These are phyloP conservation scores for Trichoderma breve DNA, from an alignment of 2,329 filamentous ascomycete genomes.

Conservation along the genomic window DNA sequence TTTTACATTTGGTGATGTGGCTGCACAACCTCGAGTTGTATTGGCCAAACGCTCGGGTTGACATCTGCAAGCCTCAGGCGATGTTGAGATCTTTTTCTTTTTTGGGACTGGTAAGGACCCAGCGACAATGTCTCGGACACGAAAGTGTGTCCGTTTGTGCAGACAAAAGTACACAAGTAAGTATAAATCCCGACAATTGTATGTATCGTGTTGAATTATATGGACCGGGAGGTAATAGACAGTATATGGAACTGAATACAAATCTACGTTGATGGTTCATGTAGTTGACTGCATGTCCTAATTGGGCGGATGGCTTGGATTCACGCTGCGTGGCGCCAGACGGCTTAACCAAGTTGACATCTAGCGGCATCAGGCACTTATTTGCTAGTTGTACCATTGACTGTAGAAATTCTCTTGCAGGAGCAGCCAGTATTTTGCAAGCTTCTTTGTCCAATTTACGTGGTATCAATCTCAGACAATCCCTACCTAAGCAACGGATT, in stretches of 20 bases:
- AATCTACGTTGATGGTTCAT: neutral
- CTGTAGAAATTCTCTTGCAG: neutral
- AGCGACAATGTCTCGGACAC: neutral
- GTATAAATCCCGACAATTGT: neutral
- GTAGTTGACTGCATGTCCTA: neutral
- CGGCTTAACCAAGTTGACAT: neutral
- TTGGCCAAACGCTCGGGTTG: neutral
- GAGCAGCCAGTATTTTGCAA: neutral
- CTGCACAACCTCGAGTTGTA: neutral
- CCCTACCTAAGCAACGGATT: neutral
- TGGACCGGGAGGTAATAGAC: neutral
- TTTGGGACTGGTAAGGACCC: neutral
- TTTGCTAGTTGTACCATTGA: neutral
- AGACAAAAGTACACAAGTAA: neutral
- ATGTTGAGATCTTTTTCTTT: neutral
- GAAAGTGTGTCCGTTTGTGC: neutral
- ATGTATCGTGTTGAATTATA: neutral
- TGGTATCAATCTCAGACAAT: neutral
- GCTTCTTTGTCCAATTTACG: neutral
- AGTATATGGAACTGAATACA: neutral
- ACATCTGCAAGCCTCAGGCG: neutral
- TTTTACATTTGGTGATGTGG: neutral
- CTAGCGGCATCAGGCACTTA: neutral
- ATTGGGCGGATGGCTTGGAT: neutral
- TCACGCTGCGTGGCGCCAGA: neutral